Evolutionary conservation across 192 early-diverging fungal species (phyloP).

Genomic region (Fimicolochytrium jonesii): DNA sequence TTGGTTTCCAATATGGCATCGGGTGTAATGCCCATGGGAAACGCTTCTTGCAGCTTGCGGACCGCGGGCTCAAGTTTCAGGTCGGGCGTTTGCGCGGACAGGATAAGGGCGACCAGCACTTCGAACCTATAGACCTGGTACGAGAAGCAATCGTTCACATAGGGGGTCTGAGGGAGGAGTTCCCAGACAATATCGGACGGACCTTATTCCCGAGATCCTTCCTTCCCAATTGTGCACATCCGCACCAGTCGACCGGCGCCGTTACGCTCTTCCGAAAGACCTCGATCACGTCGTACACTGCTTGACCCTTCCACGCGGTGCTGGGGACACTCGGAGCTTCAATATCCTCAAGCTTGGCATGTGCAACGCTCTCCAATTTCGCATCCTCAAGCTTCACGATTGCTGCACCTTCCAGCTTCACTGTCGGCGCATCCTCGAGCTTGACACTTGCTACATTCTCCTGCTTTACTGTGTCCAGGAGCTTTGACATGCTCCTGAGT

Average conservation of each 20-base stretch:
- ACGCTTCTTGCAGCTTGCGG: slow-evolving; percentile 53
- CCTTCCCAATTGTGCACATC: slow-evolving; percentile 9
- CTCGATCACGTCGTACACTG: neutral
- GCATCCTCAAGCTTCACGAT: too few species aligned
- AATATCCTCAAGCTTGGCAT: too few species aligned
- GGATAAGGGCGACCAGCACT: slow-evolving; percentile 77
- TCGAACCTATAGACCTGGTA: slow-evolving; percentile 69
- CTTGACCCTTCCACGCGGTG: neutral
- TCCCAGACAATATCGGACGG: neutral
- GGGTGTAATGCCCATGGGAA: slow-evolving; percentile 67
- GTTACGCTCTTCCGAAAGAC: neutral
- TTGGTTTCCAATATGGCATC: slow-evolving; percentile 59
- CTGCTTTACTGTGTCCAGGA: too few species aligned
- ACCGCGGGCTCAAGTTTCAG: slow-evolving; percentile 78
- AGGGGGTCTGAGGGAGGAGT: neutral
- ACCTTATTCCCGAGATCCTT: slow-evolving; percentile 15
- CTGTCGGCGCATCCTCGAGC: too few species aligned
- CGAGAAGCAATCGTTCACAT: neutral
- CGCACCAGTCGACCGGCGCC: slow-evolving; percentile 13
- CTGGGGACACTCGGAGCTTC: too few species aligned
- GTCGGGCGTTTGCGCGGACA: slow-evolving; percentile 94
- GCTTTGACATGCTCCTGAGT: too few species aligned
- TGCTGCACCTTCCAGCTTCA: too few species aligned
- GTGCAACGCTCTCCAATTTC: too few species aligned
- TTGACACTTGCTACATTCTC: too few species aligned